phyloP scores from a whole-genome alignment of 257 asterid genomes.

The Solanum ossicruentum region DNA sequence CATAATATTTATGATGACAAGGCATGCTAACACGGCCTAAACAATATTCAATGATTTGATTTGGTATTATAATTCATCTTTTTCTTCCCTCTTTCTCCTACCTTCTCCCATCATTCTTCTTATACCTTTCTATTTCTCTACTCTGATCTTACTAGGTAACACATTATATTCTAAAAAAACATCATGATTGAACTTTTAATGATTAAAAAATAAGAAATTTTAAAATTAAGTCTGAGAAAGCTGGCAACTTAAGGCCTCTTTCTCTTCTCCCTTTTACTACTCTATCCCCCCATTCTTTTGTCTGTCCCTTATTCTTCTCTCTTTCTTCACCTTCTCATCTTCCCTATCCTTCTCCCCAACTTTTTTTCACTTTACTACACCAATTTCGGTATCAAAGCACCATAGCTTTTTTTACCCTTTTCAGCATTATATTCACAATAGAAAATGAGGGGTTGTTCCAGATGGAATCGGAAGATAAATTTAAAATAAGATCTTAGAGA shows the following conservation, averaged over 20 bases:
- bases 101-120: too few species aligned
- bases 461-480: background rate
- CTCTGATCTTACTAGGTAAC: too few species aligned
- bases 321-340: background rate
- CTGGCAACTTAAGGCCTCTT: background rate
- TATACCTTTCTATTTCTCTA: too few species aligned
- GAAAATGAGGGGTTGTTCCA: background rate
- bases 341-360: background rate
- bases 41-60: too few species aligned
- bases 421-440: background rate
- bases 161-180: too few species aligned
- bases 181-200: too few species aligned
- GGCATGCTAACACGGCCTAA: too few species aligned
- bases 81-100: too few species aligned
- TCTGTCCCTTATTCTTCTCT: background rate
- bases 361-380: background rate
- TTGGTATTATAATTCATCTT: too few species aligned
- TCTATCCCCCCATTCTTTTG: background rate
- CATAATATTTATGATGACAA: too few species aligned
- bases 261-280: background rate
- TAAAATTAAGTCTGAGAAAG: background rate
- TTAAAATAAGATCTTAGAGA: background rate
- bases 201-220: too few species aligned
- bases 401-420: background rate
- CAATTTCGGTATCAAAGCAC: background rate